A percentile compares a stretch with the other conserved stretches of the same genome.
phyloP scores from a whole-genome alignment of 345 rosid genomes.

The Nasturtium officinale region DNA sequence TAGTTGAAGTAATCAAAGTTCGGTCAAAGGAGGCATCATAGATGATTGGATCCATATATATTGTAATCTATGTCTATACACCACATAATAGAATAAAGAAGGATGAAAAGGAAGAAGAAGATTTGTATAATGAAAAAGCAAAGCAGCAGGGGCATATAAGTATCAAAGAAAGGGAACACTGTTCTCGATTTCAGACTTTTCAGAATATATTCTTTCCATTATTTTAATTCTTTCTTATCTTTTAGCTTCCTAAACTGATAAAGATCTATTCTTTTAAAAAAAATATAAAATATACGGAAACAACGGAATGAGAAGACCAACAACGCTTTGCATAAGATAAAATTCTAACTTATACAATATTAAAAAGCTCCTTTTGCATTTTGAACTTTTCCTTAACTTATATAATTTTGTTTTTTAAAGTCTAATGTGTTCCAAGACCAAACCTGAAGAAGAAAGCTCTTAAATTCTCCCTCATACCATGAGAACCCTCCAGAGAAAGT shows the following conservation, averaged over 20 bases:
- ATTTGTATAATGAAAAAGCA: slow-evolving; percentile 22
- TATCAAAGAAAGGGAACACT: slow-evolving; percentile 41
- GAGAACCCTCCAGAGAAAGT: slow-evolving; percentile 35
- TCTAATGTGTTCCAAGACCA: slow-evolving; percentile 27
- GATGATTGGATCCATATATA: not conserved
- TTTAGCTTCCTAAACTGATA: slow-evolving; percentile 33
- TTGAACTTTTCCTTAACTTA: slow-evolving; percentile 21
- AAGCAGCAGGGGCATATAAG: slow-evolving; percentile 38
- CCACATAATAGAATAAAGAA: slow-evolving; percentile 6
- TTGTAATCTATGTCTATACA: slow-evolving; percentile 22
- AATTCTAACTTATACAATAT: not conserved
- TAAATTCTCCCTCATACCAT: slow-evolving; percentile 27
- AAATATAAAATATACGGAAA: not conserved
- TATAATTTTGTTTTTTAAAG: not conserved
- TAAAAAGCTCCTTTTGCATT: slow-evolving; percentile 4
- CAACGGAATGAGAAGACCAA: slow-evolving; percentile 20
- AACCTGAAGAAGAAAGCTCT: slow-evolving; percentile 37
- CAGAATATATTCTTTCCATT: slow-evolving; percentile 32
- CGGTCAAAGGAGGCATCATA: slow-evolving; percentile 37
- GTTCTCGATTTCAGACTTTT: slow-evolving; percentile 43
- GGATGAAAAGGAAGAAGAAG: slow-evolving; percentile 1
- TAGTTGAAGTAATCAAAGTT: slow-evolving; percentile 33
- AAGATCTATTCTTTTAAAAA: slow-evolving; percentile 33
- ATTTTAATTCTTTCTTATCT: slow-evolving; percentile 37
- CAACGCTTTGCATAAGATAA: slow-evolving; percentile 21